Base-by-base conservation (phyloP, 2,329 filamentous ascomycete genomes). In the Penicillium paneum region DNA sequence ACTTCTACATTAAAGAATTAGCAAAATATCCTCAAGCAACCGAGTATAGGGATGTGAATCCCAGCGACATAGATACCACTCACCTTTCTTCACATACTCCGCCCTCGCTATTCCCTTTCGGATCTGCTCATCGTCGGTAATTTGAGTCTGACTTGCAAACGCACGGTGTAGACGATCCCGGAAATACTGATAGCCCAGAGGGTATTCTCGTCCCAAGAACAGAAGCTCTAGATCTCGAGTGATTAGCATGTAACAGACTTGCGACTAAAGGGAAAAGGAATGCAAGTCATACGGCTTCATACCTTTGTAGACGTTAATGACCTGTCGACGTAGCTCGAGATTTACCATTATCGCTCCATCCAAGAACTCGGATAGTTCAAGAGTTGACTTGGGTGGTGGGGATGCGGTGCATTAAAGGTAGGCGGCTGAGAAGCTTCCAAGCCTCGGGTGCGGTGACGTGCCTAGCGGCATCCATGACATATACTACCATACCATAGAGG, bases 291-390 rank as follows among this genome's bases (percentile, higher is more conserved):
- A 21, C 29, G 21, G 21, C 13, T 32, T 21, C 54, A 41, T 68
- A 90, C 91, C 89, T 85, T 96, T 97, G 78, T 96, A 97, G 55
- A 96, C 84, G 35, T 83, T 81, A 60, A 96, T 89, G 42, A 96
- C 92, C 69, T 94, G 84, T 56, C 83, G 80, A 51, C 91, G 85
- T 28, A 97, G 80, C 56, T 82, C 76, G 2, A 78, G 74, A 61
- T 83, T 86, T 56, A 75, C 71, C 68, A 74, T 74, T 41, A 31
- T 63, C 43, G 52, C n/a, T 53, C 26, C 56, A 55, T 57, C 5
- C 45, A 42, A 38, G 29, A 35, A 28, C 15, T 21, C 15, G 11
- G 12, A 24, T 12, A n/a, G 32, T 15, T 29, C 15, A 26, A 29
- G 34, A 31, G 6, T 28, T 6, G 38, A 24, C 21, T 24, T 36